Percentiles rank a stretch among this genome's conserved stretches.
These are phyloP conservation scores for Curvularia spicifera DNA, from an alignment of 2,329 filamentous ascomycete genomes.

Conservation along the genomic window DNA sequence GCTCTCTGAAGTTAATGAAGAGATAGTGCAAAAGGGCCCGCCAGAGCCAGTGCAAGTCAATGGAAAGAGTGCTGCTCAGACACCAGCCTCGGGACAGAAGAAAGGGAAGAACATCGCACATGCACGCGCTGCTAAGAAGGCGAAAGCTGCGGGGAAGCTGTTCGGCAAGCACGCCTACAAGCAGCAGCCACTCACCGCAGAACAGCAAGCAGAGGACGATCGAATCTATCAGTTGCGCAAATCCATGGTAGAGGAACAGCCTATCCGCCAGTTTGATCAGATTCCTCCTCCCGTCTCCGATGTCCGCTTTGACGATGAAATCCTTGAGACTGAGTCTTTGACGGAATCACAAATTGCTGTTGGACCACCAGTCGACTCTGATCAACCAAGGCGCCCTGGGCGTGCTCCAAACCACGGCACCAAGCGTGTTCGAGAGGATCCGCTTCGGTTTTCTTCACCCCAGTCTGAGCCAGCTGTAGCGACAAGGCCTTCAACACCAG, in stretches of 20 bases:
- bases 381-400: conserved; percentile 40
- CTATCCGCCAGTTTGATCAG: conserved; percentile 29
- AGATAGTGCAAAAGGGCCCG: conserved; percentile 46
- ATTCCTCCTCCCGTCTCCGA: conserved; percentile 38
- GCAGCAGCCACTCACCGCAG: conserved; percentile 35
- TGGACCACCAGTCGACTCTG: conserved; percentile 42
- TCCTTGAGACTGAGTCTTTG: conserved; percentile 45
- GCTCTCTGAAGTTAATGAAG: conserved; percentile 49
- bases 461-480: conserved; percentile 39
- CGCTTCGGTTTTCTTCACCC: conserved; percentile 41
- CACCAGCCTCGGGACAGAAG: conserved; percentile 29
- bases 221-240: conserved; percentile 35
- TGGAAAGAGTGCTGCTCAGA: conserved; percentile 27
- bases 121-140: conserved; percentile 43
- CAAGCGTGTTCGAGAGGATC: conserved; percentile 44
- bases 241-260: conserved; percentile 36
- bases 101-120: conserved; percentile 35
- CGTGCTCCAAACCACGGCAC: conserved; percentile 35
- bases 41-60: conserved; percentile 39
- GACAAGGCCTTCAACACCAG: conserved; percentile 45
- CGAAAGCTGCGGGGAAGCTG: conserved; percentile 38
- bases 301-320: conserved; percentile 47
- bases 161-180: conserved; percentile 40
- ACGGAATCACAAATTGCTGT: conserved; percentile 47
- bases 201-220: conserved; percentile 37